Base-by-base conservation (phyloP, 768 basidiomycete genomes). In the Lentinus tigrinus region DNA sequence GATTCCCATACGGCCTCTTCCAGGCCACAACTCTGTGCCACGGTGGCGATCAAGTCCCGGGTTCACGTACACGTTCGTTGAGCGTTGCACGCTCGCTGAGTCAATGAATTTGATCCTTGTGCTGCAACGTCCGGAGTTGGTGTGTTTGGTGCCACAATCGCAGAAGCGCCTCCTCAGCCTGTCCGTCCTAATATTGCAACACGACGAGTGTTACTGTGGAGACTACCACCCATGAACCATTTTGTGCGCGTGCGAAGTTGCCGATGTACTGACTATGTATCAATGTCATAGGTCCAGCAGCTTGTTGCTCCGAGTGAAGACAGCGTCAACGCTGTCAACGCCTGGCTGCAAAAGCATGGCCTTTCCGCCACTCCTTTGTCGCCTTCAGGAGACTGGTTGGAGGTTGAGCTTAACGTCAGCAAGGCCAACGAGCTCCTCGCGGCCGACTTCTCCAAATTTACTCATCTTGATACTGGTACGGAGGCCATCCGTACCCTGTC, bases 351-450 rank as follows among this genome's bases (percentile, higher is more conserved):
- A 10, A 61, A 65, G 53, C 61, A 69, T 31, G 62, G 58, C 40
- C 17, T 71, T 43, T 58, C 28, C 36, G 63, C 66, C 2, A 54
- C 57, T 3, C 37, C 64, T 16, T 58, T 63, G 16, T 66, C 70
- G 0, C 63, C 67, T 6, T 65, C 70, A 0, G 67, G 68, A n/a
- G 70, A 72, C 54, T 69, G 68, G 68, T 54, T 71, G 26, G 42
- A 53, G 40, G 47, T 65, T 21, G 26, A 56, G 13, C 50, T 69
- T 11, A 60, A 67, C n/a, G 70, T 72, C 36, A 60, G 61, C 54
- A 64, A 69, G 54, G 69, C 68, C 24, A 72, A 72, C 57, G 52
- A 59, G 16, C 59, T 72, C 13, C 55, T 72, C 28, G 61, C 61
- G 36, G 58, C 69, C 24, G 43, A 69, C n/a, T 72, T 67, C 64